Conservation (phyloP, 495 filamentous ascomycete species). For the Neurospora terricola region DNA sequence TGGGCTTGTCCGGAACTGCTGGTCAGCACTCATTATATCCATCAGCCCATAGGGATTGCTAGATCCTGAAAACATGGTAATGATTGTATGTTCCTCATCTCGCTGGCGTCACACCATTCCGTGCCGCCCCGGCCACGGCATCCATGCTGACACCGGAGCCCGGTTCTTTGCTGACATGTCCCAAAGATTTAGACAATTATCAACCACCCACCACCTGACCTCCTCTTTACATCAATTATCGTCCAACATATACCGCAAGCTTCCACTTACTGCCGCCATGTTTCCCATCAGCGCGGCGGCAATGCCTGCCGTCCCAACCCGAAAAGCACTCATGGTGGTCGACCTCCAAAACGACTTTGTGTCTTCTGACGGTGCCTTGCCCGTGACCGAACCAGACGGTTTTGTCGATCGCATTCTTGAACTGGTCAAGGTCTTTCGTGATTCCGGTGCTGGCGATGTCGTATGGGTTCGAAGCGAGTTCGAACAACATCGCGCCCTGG, state of each 20-base stretch:
- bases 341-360: conserved; percentile 93
- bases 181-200: background rate
- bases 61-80: background rate
- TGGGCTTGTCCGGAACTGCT: background rate
- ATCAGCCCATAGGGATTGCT: background rate
- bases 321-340: conserved; percentile 74
- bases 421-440: conserved; percentile 63
- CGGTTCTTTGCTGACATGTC: background rate
- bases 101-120: background rate
- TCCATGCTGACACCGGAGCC: background rate
- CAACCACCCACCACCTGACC: background rate
- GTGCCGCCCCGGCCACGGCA: background rate
- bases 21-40: background rate
- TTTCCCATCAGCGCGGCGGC: conserved; percentile 38
- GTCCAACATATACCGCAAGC: background rate
- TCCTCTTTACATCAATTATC: background rate
- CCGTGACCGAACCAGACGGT: conserved; percentile 51
- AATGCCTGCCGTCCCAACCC: conserved; percentile 47
- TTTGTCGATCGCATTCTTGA: conserved; percentile 57
- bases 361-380: conserved; percentile 55
- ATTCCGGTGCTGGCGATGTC: conserved; percentile 56
- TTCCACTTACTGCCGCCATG: conserved; percentile 21
- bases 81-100: background rate
- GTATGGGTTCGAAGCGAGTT: conserved; percentile 82
- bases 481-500: conserved; percentile 44